These are phyloP conservation scores for Leccinellum albellum DNA, from an alignment of 768 basidiomycete genomes.

Conservation along the genomic window DNA sequence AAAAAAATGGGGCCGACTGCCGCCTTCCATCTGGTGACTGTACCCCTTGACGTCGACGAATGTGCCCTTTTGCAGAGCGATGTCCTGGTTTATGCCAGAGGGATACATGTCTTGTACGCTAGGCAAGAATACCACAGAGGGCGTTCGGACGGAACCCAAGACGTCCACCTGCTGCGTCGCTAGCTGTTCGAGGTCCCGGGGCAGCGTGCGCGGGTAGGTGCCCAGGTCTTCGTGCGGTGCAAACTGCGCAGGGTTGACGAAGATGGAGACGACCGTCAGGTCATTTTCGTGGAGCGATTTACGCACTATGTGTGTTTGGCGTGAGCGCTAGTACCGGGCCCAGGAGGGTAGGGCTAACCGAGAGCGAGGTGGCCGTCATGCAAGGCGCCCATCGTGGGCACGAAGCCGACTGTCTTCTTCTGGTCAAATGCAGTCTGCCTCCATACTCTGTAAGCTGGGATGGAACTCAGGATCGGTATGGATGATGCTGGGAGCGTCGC, in stretches of 20 bases:
- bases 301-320: conserved; percentile 49
- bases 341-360: conserved; percentile 50
- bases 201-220: conserved; percentile 86
- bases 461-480: conserved; percentile 53
- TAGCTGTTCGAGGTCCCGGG: conserved; percentile 67
- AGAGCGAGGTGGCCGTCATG: conserved; percentile 92
- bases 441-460: conserved; percentile 71
- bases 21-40: conserved; percentile 90
- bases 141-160: conserved; percentile 35
- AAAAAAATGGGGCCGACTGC: conserved; percentile 85
- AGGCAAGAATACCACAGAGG: conserved; percentile 79
- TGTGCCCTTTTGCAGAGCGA: conserved; percentile 73
- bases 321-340: neutral
- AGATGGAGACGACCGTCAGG: conserved; percentile 88
- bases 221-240: conserved; percentile 92
- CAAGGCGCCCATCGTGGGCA: conserved; percentile 97
- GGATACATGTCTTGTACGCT: conserved; percentile 86
- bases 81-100: conserved; percentile 78
- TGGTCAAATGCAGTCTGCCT: conserved; percentile 55
- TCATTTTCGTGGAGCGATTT: conserved; percentile 76
- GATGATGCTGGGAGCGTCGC: conserved; percentile 26
- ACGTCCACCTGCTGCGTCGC: conserved; percentile 32
- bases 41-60: conserved; percentile 92
- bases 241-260: conserved; percentile 98
- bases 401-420: conserved; percentile 77